phyloP scores from a whole-genome alignment of 2,329 filamentous ascomycete species.

The Cadophora gregata region DNA sequence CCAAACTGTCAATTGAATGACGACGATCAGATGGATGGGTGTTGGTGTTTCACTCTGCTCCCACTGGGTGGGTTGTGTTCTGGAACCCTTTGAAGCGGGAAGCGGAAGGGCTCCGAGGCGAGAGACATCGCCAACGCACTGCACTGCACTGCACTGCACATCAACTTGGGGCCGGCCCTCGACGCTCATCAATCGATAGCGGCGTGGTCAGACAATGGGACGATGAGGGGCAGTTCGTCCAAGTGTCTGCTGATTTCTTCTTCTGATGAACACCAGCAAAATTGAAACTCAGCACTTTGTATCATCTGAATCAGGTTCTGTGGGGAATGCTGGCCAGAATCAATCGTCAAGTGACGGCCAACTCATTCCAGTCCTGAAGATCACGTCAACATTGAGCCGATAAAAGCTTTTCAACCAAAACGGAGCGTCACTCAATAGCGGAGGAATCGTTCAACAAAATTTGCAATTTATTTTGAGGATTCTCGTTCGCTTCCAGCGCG shows the following conservation, averaged over 20 bases:
- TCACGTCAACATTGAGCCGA: neutral
- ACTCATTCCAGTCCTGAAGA: neutral
- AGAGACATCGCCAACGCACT: constrained; percentile 13
- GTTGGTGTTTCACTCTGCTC: constrained; percentile 35
- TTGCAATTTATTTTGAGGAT: neutral
- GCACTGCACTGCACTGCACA: neutral
- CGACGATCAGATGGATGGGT: constrained; percentile 34
- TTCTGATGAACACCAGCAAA: neutral
- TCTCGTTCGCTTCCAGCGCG: neutral
- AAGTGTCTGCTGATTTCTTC: neutral
- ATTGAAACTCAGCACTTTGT: neutral
- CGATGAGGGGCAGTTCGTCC: constrained; percentile 9
- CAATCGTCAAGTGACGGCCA: neutral
- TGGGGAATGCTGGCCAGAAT: neutral
- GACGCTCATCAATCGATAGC: constrained; percentile 18
- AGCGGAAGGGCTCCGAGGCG: neutral
- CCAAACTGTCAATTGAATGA: constrained; percentile 24
- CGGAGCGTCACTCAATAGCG: too few species aligned
- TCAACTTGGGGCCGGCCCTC: neutral
- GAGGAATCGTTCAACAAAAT: neutral
- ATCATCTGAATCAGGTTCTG: neutral
- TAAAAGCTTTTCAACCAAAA: neutral
- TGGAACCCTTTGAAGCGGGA: constrained; percentile 19
- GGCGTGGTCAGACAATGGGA: constrained; percentile 14
- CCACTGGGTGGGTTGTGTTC: constrained; percentile 37